Conservation (phyloP, 1,284 basidiomycete species). For the Cryptococcus maquisensis region DNA sequence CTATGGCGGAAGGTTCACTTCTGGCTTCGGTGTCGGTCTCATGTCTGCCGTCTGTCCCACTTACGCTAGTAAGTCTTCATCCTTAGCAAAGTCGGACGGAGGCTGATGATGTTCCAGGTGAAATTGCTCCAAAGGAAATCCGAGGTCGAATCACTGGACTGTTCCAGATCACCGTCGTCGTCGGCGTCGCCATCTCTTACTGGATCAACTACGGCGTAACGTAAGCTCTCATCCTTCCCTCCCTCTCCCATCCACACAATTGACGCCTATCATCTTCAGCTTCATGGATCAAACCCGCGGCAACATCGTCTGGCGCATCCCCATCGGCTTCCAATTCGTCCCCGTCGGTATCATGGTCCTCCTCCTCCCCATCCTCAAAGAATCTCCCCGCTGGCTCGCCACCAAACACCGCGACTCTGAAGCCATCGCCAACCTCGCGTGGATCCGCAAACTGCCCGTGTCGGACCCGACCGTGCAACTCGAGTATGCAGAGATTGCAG, state of each 20-base stretch:
- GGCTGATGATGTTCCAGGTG: slow-evolving; percentile 29
- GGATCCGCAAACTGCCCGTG: slow-evolving; percentile 58
- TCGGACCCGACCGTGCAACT: slow-evolving; percentile 55
- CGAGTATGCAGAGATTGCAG: slow-evolving; percentile 56
- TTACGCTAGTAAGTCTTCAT: slow-evolving; percentile 52
- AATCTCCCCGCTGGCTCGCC: slow-evolving; percentile 33
- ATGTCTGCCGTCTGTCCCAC: slow-evolving; percentile 61
- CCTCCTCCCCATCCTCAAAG: slow-evolving; percentile 62
- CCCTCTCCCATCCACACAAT: slow-evolving; percentile 1
- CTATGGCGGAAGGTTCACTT: slow-evolving; percentile 68
- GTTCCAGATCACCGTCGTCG: slow-evolving; percentile 73
- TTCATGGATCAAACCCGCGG: slow-evolving; percentile 31
- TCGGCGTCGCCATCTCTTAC: slow-evolving; percentile 41
- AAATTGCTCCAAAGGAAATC: slow-evolving; percentile 71
- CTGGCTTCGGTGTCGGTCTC: slow-evolving; percentile 61
- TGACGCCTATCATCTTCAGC: neutral
- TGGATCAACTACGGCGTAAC: slow-evolving; percentile 26
- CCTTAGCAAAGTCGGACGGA: neutral
- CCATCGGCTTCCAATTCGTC: slow-evolving; percentile 51
- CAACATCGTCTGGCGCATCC: slow-evolving; percentile 41
- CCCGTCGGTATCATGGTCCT: slow-evolving; percentile 71
- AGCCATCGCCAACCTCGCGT: slow-evolving; percentile 53
- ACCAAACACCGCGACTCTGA: slow-evolving; percentile 55
- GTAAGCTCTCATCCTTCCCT: neutral
- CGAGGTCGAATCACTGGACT: slow-evolving; percentile 58